These are phyloP conservation scores for Trichoderma endophyticum DNA, from an alignment of 2,329 filamentous ascomycete genomes.

Conservation along the genomic window DNA sequence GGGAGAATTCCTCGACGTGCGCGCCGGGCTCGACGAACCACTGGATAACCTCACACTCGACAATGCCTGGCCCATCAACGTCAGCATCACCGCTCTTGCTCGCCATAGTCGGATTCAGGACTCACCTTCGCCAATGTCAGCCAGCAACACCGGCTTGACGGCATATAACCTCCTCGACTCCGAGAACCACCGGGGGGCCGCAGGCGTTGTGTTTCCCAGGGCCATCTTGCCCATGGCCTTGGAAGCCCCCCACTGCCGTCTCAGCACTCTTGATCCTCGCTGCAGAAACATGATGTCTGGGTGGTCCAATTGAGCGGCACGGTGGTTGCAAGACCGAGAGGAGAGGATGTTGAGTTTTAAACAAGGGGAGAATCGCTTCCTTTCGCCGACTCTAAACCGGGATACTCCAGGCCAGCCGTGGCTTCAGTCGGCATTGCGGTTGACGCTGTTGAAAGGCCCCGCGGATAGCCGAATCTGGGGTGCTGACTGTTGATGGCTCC, in stretches of 20 bases:
- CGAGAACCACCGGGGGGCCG: conserved; percentile 47
- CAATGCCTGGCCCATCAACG: conserved; percentile 65
- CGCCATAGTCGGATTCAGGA: not conserved
- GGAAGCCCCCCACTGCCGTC: conserved; percentile 49
- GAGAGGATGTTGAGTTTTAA: not conserved
- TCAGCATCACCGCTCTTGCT: not conserved
- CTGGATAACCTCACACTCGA: conserved; percentile 98
- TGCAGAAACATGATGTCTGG: conserved; percentile 51
- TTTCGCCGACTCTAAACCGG: conserved; percentile 8
- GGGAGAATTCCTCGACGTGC: conserved; percentile 95
- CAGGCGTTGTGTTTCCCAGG: conserved; percentile 29
- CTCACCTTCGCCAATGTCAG: conserved; percentile 81
- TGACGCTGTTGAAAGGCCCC: conserved; percentile 29
- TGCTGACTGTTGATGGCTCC: conserved; percentile 11
- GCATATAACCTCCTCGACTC: conserved; percentile 48
- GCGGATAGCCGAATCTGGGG: conserved; percentile 40
- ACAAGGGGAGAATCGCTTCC: conserved; percentile 16
- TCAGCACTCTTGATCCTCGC: conserved; percentile 48
- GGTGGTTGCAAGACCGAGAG: not conserved
- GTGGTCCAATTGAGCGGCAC: conserved; percentile 7
- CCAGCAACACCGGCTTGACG: conserved; percentile 76
- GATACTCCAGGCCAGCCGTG: conserved; percentile 21
- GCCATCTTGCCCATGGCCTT: conserved; percentile 38
- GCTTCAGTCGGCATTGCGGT: conserved; percentile 37
- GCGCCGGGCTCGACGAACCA: conserved; percentile 98